Base-by-base conservation (phyloP, 1,284 basidiomycete genomes). In the Athelia psychrophila region DNA sequence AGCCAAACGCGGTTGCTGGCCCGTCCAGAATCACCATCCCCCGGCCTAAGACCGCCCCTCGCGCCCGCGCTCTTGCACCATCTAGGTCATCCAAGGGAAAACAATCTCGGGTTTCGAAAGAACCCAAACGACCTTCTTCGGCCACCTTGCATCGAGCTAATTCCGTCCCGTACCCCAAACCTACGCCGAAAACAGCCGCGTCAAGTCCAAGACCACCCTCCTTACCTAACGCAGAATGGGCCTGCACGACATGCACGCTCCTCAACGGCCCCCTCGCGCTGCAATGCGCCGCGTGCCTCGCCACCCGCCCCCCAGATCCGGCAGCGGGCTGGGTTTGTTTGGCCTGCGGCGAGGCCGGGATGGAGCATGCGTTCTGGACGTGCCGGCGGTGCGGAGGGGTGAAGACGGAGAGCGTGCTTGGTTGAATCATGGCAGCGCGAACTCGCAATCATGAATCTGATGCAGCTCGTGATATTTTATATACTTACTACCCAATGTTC, bases 191-290 rank as follows among this genome's bases (percentile, higher is more conserved):
- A 40, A 48, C 52, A 25, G 6, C 44, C 20, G 51, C 45, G 49
- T 53, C 42, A 19, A 44, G 52, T 20, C 48, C 55, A 44, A n/a
- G n/a, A n/a, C n/a, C n/a, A n/a, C n/a, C n/a, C n/a, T 45, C 57
- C 6, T 32, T 46, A 3, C 53, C 55, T 23, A 54, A 54, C 46
- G 69, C 38, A 8, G 38, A 74, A 51, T 94, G 91, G 92, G 54
- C 77, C 2, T 94, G 92, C 64, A 66, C 72, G 1, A 67, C 69
- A 12, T 95, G 92, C 68, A 94, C 92, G 2, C 76, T 91, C 22
- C 54, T 84, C 44, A 94, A 95, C 61, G 57, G 66, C 1, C 53
- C 71, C 1, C 59, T 71, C 40, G 65, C 73, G 2, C 62, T 79
- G 36, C 73, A 80, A 35, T 93, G 91, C 61, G 79, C 80, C 3